Evolutionary conservation across 2,329 filamentous ascomycete species (phyloP), one percentile per base, ranked within the genome.

Genomic region (Samsoniella hepiali): DNA sequence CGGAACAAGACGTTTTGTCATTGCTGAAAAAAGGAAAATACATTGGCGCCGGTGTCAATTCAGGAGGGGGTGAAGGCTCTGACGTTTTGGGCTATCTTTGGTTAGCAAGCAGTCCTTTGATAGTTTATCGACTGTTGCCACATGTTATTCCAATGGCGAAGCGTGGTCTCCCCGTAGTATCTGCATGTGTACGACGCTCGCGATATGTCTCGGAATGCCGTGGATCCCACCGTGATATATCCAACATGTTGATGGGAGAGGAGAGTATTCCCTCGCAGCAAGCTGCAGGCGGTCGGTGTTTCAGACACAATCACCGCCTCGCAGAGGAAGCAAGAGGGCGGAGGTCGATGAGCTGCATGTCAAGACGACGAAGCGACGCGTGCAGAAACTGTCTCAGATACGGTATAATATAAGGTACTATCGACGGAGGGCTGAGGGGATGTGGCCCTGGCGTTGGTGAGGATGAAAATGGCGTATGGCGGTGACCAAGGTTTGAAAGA

Each of bases 361-460:
- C 29, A 6, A 22, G 34, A 17, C 17, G 34, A 49, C 31, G n/a
- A 38, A 62, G 34, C 59, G 51, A 49, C 40, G 32, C 59, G 31
- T 56, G 59, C 59, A 62, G 51, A 55, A 56, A 32, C 22, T 62
- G 59, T 62, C 50, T 62, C 59, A 62, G 50, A 44, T 40, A 53
- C 59, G 8, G 49, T 34, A 59, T 15, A 32, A 55, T n/a, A 59
- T 17, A 27, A 34, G 22, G 31, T 31, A 50, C 31, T 17, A 36
- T 22, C 34, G 11, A 17, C 7, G 31, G 31, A 47, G 5, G 56
- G 32, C 11, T 51, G 47, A 32, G 34, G 29, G 4, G 15, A 27
- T 17, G 34, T 17, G 3, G 4, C 2, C 11, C 4, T 34, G 29
- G 11, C 36, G 7, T 17, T 11, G 32, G 6, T 34, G 22, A 22